Base-by-base conservation (phyloP, 1,284 basidiomycete species). In the Xerocomus minutiporus region DNA sequence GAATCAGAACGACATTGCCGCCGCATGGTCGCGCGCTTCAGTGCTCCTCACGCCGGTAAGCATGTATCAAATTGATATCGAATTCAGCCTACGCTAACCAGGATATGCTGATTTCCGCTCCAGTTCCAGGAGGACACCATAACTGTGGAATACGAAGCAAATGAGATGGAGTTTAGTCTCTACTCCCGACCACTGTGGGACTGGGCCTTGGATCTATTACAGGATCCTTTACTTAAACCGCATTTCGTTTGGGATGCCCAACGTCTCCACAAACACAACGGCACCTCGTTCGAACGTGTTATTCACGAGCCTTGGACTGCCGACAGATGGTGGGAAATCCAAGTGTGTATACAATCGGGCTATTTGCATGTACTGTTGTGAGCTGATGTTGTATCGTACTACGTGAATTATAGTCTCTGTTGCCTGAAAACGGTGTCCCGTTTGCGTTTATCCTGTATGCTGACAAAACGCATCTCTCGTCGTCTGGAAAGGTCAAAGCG, bases 161-260 rank as follows among this genome's bases (percentile, higher is more conserved):
- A 36, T 8, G n/a, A 15, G 15, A 3, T 36, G 8, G n/a, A 36
- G 35, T 36, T 36, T 36, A 8, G n/a, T 11, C 9, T 39, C 4
- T 36, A 56, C 31, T 23, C 34, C 4, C 1, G 3, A 17, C 48
- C 54, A 0, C 31, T 71, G 0, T 71, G 65, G 66, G 56, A 70
- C 0, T 71, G 66, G 68, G 55, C 38, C 0, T 35, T 60, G 0
- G 59, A 65, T 41, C 38, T 67, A 0, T 17, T 71, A 0, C 28
- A 46, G 1, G 60, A 70, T 32, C 61, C 59, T 0, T 3, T 34
- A 0, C 32, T 60, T 6, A 48, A 57, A 0, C 64, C 54, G 0
- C 58, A 66, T 17, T 61, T 61, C 2, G 2, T 52, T 6, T 61
- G 40, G 47, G 47, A 48, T 41, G 38, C 43, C 5, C 29, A 45